Conservation (phyloP, 83 land plant species). For the Isoetes engelmannii region DNA sequence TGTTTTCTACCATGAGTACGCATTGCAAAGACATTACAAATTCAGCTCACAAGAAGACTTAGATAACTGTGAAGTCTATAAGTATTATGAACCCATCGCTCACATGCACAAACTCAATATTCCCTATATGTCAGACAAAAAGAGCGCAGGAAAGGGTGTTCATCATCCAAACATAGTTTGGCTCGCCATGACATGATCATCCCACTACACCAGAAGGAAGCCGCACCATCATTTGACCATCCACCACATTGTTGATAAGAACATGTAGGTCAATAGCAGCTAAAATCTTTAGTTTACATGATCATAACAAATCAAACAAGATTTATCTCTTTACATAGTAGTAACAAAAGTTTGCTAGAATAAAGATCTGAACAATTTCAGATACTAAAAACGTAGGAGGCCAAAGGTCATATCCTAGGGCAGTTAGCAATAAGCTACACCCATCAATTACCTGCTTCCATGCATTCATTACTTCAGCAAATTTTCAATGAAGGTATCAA, state of each 20-base stretch:
- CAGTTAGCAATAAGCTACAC: slow-evolving; percentile 44
- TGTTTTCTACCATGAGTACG: too few relatives aligned
- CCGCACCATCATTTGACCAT: slow-evolving; percentile 52
- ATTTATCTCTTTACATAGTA: slow-evolving; percentile 57
- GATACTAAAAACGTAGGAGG: slow-evolving; percentile 54
- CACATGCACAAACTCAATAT: too few relatives aligned
- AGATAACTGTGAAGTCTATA: too few relatives aligned
- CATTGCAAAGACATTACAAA: too few relatives aligned
- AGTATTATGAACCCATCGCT: too few relatives aligned
- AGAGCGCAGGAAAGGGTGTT: too few relatives aligned
- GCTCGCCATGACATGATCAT: neutral
- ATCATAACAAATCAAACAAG: slow-evolving; percentile 14
- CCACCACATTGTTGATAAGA: slow-evolving; percentile 30
- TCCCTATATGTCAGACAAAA: too few relatives aligned
- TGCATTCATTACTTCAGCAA: too few relatives aligned
- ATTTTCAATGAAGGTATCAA: too few relatives aligned
- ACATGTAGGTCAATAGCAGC: slow-evolving; percentile 4
- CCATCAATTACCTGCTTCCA: slow-evolving; percentile 45
- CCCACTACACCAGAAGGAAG: slow-evolving; percentile 50
- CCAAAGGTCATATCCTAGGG: slow-evolving; percentile 57
- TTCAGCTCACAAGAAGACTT: too few relatives aligned
- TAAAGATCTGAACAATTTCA: slow-evolving; percentile 62
- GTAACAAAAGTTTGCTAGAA: slow-evolving; percentile 64
- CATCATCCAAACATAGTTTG: too few relatives aligned
- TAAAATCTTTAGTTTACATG: neutral